Conservation (phyloP, 805 yeast genomes). For the Tetrapisispora taiwanensis region DNA sequence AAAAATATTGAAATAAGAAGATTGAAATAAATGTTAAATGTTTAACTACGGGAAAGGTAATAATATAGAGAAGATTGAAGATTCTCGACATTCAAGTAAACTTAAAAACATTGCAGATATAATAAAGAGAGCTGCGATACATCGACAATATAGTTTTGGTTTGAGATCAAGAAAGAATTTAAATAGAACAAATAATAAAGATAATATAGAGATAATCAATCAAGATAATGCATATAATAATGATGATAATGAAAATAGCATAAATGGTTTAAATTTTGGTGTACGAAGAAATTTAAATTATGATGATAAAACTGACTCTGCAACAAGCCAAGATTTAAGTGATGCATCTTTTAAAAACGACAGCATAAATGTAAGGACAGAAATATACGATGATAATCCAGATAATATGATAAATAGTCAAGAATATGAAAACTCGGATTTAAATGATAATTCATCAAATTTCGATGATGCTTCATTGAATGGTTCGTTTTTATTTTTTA, state of each 20-base stretch:
- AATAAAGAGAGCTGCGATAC: background rate
- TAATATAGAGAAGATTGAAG: background rate
- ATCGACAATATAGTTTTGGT: slow-evolving; percentile 1
- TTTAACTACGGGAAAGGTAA: background rate
- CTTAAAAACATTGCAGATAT: background rate
- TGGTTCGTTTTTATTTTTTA: slow-evolving; percentile 5
- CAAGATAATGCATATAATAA: background rate
- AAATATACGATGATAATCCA: background rate
- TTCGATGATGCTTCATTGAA: slow-evolving; percentile 9
- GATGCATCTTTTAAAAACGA: background rate
- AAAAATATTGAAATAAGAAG: too few relatives aligned
- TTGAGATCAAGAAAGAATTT: background rate
- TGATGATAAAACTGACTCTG: background rate
- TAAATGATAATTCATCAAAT: background rate
- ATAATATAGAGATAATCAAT: too few relatives aligned
- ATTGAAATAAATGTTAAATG: slow-evolving; percentile 1
- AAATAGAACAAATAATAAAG: background rate
- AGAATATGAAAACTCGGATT: background rate
- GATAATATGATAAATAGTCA: background rate
- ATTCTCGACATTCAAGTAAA: background rate
- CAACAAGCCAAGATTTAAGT: background rate
- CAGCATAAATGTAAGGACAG: background rate
- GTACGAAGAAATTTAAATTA: background rate
- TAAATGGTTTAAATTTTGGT: background rate
- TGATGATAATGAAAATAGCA: background rate